Base-by-base conservation (phyloP, 805 yeast genomes). In the Vanderwaltozyma verrucispora region DNA sequence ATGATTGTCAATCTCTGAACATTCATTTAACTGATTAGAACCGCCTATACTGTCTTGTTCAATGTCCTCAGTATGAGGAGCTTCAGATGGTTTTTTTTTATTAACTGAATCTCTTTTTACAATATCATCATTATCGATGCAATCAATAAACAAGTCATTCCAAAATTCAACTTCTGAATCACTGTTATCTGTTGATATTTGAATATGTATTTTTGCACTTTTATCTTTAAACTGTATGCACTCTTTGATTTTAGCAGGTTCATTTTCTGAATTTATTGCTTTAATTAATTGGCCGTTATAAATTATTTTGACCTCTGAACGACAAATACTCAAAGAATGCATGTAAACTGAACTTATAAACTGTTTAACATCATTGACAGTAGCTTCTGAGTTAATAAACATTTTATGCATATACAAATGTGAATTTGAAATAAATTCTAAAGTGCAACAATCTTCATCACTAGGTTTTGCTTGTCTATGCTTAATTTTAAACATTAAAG, bases 131-230 rank as follows among this genome's bases (percentile, higher is more conserved):
- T 21, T 9, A 16, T 43, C 26, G 21, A 28, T 14, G 33, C 39
- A 13, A 31, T 36, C 35, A 12, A 21, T n/a, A 26, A 51, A 47
- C 28, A 51, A 33, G 33, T 52, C 51, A 30, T 40, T 49, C 60
- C 60, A 56, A 42, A 54, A 56, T 5, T 54, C 51, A 2, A 53
- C 52, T 6, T 49, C 50, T 3, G 46, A 38, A 26, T 50, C 57
- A 4, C 40, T 31, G 14, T 45, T 45, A 15, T 47, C 50, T 18
- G 49, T 47, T n/a, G 44, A 48, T 21, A 55, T 48, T 16, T 50
- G 52, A 15, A 59, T 56, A 35, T 57, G 56, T 1, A 57, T 34
- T 19, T 49, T 47, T 8, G 47, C 43, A 5, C 38, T 41, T 4
- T 40, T 32, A 10, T 43, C 30, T 20, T 35, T 46, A n/a, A n/a